phyloP scores from a whole-genome alignment of 495 filamentous ascomycete species.

The Tuber melanosporum region DNA sequence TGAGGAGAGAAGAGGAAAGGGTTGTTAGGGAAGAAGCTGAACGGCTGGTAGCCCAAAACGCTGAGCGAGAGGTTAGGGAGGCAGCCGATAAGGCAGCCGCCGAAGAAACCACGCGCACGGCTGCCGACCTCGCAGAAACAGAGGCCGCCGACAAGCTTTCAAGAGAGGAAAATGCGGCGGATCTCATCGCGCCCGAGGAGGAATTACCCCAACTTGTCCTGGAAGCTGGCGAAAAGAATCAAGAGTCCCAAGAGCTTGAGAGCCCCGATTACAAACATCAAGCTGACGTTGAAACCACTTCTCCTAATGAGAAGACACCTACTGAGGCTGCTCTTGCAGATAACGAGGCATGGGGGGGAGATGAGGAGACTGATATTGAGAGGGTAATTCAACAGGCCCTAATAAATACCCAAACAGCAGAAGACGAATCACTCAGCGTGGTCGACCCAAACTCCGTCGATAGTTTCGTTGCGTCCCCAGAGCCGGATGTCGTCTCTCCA shows the following conservation, averaged over 20 bases:
- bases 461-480: neutral
- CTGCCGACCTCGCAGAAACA: neutral
- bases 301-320: neutral
- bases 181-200: neutral
- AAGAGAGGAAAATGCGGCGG: neutral
- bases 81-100: conserved; percentile 1
- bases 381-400: neutral
- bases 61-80: neutral
- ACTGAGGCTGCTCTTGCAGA: neutral
- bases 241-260: neutral
- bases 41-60: neutral
- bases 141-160: neutral
- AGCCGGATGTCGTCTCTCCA: neutral
- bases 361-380: neutral
- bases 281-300: neutral
- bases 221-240: neutral
- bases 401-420: neutral
- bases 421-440: neutral
- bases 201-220: neutral
- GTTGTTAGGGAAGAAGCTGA: conserved; percentile 10
- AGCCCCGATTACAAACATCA: conserved; percentile 2
- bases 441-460: neutral
- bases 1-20: neutral
- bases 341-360: neutral
- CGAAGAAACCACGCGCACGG: neutral